These are phyloP conservation scores for Cyberlindnera euphorbiae DNA, from an alignment of 805 yeast species.

Conservation along the genomic window DNA sequence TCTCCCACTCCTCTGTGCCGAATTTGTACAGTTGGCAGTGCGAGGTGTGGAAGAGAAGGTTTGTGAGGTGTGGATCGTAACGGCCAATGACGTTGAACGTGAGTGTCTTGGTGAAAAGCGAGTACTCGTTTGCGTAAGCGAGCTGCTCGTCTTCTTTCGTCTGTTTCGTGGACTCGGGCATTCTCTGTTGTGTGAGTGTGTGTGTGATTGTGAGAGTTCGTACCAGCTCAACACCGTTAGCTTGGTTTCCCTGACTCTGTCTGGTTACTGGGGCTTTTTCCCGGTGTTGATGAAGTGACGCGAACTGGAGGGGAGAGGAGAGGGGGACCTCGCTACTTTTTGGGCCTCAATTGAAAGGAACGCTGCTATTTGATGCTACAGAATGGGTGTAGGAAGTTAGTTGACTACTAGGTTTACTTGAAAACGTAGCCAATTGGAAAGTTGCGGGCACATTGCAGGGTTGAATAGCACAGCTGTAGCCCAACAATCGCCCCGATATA, in stretches of 20 bases:
- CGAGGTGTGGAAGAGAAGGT: slow-evolving; percentile 61
- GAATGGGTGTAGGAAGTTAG: too few relatives aligned
- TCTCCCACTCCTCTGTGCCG: slow-evolving; percentile 61
- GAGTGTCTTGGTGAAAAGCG: slow-evolving; percentile 61
- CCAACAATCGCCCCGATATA: too few relatives aligned
- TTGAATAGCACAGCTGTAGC: too few relatives aligned
- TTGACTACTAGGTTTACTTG: too few relatives aligned
- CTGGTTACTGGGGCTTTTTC: too few relatives aligned
- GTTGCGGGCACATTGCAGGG: too few relatives aligned
- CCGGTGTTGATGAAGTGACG: too few relatives aligned
- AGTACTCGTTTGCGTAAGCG: slow-evolving; percentile 23
- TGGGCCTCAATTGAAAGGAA: too few relatives aligned
- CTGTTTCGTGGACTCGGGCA: background rate
- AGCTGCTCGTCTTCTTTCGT: slow-evolving; percentile 2
- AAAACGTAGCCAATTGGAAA: background rate
- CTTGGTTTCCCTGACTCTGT: too few relatives aligned
- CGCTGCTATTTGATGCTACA: slow-evolving; percentile 1
- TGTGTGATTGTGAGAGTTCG: background rate
- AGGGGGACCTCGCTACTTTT: too few relatives aligned
- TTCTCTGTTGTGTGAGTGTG: background rate
- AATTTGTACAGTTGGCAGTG: slow-evolving; percentile 69
- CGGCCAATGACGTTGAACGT: slow-evolving; percentile 74
- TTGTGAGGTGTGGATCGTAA: slow-evolving; percentile 69
- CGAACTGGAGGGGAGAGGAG: too few relatives aligned
- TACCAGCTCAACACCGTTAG: too few relatives aligned